phyloP scores from a whole-genome alignment of 2,329 filamentous ascomycete genomes.

The Microdochium nivale region DNA sequence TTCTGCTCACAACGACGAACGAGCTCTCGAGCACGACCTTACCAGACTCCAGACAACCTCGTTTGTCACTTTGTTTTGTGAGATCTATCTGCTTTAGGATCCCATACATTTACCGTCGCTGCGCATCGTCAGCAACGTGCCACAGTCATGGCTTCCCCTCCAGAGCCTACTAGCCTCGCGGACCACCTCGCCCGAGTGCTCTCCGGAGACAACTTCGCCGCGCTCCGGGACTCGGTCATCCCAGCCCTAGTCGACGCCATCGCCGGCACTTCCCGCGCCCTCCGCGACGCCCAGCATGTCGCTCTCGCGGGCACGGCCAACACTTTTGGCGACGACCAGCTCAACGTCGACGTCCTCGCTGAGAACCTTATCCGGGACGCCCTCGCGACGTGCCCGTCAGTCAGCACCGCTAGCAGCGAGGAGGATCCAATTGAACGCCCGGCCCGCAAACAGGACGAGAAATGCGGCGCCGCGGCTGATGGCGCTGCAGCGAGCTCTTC shows the following conservation, averaged over 20 bases:
- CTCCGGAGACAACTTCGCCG: slow-evolving; percentile 6
- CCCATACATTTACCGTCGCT: no score
- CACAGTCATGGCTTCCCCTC: not conserved
- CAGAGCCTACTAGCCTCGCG: not conserved
- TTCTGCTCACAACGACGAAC: no score
- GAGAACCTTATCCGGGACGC: slow-evolving; percentile 38
- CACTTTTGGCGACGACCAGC: slow-evolving; percentile 49
- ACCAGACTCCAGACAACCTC: no score
- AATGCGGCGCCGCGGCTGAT: not conserved
- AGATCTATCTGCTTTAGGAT: no score
- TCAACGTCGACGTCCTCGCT: slow-evolving; percentile 47
- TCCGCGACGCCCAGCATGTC: slow-evolving; percentile 36
- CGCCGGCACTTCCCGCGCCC: slow-evolving; percentile 31
- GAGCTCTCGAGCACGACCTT: no score
- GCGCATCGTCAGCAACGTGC: not conserved
- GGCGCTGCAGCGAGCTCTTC: not conserved
- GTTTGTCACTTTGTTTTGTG: no score
- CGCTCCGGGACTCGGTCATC: slow-evolving; percentile 35
- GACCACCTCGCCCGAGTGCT: not conserved
- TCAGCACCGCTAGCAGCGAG: slow-evolving; percentile 47
- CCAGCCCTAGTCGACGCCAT: slow-evolving; percentile 38
- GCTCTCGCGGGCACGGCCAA: slow-evolving; percentile 41
- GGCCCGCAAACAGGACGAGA: slow-evolving; percentile 8
- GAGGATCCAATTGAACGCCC: slow-evolving; percentile 47
- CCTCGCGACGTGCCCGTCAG: slow-evolving; percentile 32